A percentile compares a stretch with the other conserved stretches of the same genome.
These are phyloP conservation scores for Cadophora malorum DNA, from an alignment of 2,329 filamentous ascomycete species.

Conservation along the genomic window DNA sequence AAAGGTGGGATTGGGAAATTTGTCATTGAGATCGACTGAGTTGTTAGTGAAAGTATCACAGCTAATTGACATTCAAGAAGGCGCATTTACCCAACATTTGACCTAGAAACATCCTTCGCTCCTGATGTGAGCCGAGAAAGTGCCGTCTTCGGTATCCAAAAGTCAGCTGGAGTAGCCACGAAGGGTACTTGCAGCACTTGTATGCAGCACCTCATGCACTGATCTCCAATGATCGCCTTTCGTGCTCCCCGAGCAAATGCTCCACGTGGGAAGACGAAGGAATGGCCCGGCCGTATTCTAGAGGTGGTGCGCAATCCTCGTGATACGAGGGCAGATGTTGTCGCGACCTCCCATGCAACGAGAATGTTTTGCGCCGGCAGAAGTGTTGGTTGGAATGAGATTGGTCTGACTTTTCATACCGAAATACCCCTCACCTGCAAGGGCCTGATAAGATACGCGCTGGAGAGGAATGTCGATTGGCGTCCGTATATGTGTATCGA, in stretches of 20 bases:
- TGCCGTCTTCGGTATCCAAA: constrained; percentile 7
- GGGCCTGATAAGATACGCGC: constrained; percentile 4
- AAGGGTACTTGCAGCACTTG: constrained; percentile 13
- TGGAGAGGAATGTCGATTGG: constrained; percentile 2
- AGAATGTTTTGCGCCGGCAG: neutral
- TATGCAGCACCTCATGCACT: neutral
- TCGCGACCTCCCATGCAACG: constrained; percentile 9
- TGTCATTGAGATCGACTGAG: constrained; percentile 46
- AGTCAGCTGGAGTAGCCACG: constrained; percentile 15
- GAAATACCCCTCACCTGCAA: constrained; percentile 12
- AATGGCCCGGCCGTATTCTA: constrained; percentile 3
- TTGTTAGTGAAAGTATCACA: neutral
- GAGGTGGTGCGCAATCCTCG: constrained; percentile 7
- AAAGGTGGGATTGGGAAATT: constrained; percentile 52
- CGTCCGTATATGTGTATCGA: constrained; percentile 3
- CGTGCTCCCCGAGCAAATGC: neutral
- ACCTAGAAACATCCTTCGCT: neutral
- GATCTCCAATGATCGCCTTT: constrained; percentile 17
- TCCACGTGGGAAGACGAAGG: constrained; percentile 14
- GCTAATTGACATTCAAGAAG: neutral
- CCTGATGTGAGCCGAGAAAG: constrained; percentile 4
- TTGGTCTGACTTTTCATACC: neutral
- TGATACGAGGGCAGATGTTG: neutral
- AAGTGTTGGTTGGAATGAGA: neutral
- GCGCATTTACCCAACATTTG: neutral